Conservation (phyloP, 805 yeast species). For the Ogataea minuta region DNA sequence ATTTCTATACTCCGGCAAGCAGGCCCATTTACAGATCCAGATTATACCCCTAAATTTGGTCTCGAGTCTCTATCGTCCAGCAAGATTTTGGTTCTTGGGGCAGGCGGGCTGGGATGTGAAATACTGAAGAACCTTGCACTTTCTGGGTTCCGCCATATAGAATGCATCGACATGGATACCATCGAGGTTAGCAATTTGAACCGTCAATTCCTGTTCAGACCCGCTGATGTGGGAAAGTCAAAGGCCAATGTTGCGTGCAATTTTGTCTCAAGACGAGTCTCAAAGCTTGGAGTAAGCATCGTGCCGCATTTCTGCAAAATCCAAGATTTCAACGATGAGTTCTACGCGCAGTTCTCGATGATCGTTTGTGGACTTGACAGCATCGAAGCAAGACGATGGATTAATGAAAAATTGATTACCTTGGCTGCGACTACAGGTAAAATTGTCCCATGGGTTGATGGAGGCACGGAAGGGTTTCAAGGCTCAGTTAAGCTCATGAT, state of each 20-base stretch:
- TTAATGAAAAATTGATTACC: constrained; percentile 65
- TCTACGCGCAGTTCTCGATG: constrained; percentile 64
- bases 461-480: constrained; percentile 92
- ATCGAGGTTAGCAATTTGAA: constrained; percentile 75
- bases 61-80: constrained; percentile 19
- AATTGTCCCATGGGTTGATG: constrained; percentile 76
- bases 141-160: constrained; percentile 63
- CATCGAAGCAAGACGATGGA: constrained; percentile 89
- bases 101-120: constrained; percentile 85
- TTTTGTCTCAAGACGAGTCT: constrained; percentile 47
- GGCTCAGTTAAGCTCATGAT: constrained; percentile 88
- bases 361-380: constrained; percentile 87
- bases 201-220: constrained; percentile 69
- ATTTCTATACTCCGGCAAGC: constrained; percentile 10
- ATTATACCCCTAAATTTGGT: constrained; percentile 28
- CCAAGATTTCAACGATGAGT: constrained; percentile 59
- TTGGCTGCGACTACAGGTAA: constrained; percentile 52
- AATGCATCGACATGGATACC: constrained; percentile 80
- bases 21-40: constrained; percentile 35
- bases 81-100: constrained; percentile 57
- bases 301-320: constrained; percentile 64
- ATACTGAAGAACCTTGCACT: constrained; percentile 68
- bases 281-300: constrained; percentile 31
- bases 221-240: constrained; percentile 57
- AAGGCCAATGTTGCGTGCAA: constrained; percentile 67